Base-by-base conservation (phyloP, 2,329 filamentous ascomycete species). In the Penicillium hordei region DNA sequence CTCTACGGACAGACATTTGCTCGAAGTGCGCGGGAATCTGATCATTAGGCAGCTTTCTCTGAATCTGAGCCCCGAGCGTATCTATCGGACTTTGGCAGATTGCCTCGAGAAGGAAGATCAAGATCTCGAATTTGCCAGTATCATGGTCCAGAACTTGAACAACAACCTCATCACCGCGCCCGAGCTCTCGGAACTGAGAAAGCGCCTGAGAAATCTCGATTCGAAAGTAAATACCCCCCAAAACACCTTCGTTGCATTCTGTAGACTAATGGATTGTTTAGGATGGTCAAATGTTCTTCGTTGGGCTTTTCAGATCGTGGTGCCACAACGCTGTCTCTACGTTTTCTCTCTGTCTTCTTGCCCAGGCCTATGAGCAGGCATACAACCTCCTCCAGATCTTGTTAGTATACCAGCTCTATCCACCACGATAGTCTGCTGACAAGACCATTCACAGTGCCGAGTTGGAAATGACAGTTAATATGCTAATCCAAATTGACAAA, bases 141-240 rank as follows among this genome's bases (percentile, higher is more conserved):
- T 99, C 68, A 99, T 99, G 94, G 92, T 99, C 31, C 94, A 99
- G 74, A 97, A 97, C 69, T 82, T 99, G 52, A 99, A 99, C 78
- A 99, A 99, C 75, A 99, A 99, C 68, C 86, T 99, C 54, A 97
- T 99, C 64, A 99, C 95, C 1, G 94, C 95, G 0, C 94, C 95
- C 0, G 93, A 99, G 75, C 81, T 99, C 31, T 87, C 91, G 1
- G 95, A 97, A 66, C 81, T 99, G 61, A 86, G 94, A 45, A 97
- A 96, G 74, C 83, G 94, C 43, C 79, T 99, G 50, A 84, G 94
- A 34, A 99, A 96, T 67, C 80, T 97, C 1, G 94, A 99, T 73
- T 91, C 89, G 10, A 93, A 87, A 78, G 89, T 89, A 77, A 77
- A 42, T 27, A 9, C 10, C 62, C n/a, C 12, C n/a, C n/a, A n/a